These are phyloP conservation scores for Colletotrichum musicola DNA, from an alignment of 2,329 filamentous ascomycete genomes.

Conservation along the genomic window DNA sequence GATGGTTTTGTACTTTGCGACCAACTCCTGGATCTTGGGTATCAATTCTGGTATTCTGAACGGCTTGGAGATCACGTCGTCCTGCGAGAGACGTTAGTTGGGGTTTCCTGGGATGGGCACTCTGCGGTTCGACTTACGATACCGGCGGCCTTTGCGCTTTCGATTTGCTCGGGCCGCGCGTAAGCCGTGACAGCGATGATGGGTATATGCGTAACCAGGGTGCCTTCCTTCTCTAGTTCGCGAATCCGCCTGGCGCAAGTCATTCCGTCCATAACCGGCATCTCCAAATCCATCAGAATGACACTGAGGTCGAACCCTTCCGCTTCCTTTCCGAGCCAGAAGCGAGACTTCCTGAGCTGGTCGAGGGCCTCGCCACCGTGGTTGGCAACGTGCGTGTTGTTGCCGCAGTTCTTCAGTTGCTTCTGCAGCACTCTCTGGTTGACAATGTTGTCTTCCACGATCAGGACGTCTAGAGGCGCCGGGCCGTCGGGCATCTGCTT, in stretches of 20 bases:
- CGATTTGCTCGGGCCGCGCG: conserved; percentile 79
- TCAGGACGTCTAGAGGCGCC: conserved; percentile 64
- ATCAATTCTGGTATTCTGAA: conserved; percentile 81
- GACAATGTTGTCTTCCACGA: conserved; percentile 77
- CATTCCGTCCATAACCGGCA: conserved; percentile 87
- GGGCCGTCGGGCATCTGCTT: background rate
- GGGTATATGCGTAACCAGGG: conserved; percentile 75
- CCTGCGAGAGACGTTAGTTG: conserved; percentile 52
- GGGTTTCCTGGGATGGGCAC: background rate
- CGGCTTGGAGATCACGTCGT: conserved; percentile 84
- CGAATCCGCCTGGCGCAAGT: conserved; percentile 79
- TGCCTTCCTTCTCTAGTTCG: conserved; percentile 72
- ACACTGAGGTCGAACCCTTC: conserved; percentile 70
- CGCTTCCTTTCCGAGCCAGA: conserved; percentile 64
- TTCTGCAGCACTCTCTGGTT: conserved; percentile 75
- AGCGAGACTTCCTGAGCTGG: conserved; percentile 66
- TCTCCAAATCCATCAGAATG: conserved; percentile 85
- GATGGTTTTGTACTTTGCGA: conserved; percentile 54
- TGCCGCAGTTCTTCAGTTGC: conserved; percentile 71
- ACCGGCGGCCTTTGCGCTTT: conserved; percentile 76
- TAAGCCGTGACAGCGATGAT: conserved; percentile 89
- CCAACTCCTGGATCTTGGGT: conserved; percentile 73
- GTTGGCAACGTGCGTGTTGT: conserved; percentile 72
- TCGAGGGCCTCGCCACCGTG: conserved; percentile 74
- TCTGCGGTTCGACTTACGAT: conserved; percentile 67